Evolutionary conservation across 164 flowering plant species (phyloP), one percentile per base, ranked within the genome.

Genomic region (Vitis rupestris): DNA sequence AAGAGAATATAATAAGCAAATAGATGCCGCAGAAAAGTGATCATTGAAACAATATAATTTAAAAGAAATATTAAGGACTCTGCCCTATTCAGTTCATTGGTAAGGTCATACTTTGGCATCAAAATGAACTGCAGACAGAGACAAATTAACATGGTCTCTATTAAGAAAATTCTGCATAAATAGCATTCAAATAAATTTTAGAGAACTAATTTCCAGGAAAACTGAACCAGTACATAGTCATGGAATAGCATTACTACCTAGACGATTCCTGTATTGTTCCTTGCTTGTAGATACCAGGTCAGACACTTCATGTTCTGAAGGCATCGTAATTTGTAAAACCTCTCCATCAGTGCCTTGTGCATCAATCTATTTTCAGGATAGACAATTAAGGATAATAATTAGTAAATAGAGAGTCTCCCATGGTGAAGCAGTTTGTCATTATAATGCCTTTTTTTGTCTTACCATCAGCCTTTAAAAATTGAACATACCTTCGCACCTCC

Each of bases 271-370:
- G 81, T 78, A 81, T 65, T 88, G 72, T 74, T 83, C 65, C 79
- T 86, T 79, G 69, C 85, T 79, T 12, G 67, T 66, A 6, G 77
- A 61, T 71, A 85, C 76, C 58, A 94, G 73, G 55, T 77, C 60
- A 37, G 85, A 70, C 15, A 89, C 76, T 72, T 92, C 92, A 16
- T 69, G 4, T 73, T 85, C 88, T 13, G 96, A 80, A 66, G 97
- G 99, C 87, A 89, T 73, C 31, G 11, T 66, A 63, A 94, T 73
- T 76, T 88, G 81, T 69, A 94, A 27, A 71, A 63, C 78, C 48
- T 91, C 94, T 72, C 99, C 99, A 87, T 94, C 99, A 70, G 67
- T 80, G 64, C 97, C 96, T 83, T 85, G 85, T 54, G 88, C 82
- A 68, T 88, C 93, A 83, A 92, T 60, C 99, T 94, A 79, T 61